These are phyloP conservation scores for Strigomonas galati DNA, from an alignment of 208 protist genomes.

Conservation along the genomic window DNA sequence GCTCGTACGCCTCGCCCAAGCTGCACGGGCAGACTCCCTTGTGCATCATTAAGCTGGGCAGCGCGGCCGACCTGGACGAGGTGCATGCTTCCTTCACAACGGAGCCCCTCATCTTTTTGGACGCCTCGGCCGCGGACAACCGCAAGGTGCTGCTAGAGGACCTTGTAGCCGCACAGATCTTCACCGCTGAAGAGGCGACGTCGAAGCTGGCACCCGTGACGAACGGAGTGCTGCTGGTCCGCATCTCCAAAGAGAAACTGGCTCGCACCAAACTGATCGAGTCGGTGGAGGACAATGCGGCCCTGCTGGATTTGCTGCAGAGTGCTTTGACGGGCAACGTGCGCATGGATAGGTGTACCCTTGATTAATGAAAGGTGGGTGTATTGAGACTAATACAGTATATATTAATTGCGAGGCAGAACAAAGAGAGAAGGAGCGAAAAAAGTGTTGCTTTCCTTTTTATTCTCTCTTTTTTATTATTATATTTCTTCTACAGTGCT, in stretches of 20 bases:
- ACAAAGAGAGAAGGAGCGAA: not conserved
- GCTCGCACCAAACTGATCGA: conserved; percentile 23
- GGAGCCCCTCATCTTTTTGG: conserved; percentile 74
- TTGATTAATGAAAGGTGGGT: conserved; percentile 1
- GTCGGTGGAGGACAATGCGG: conserved; percentile 18
- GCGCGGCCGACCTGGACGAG: conserved; percentile 23
- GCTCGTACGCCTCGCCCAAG: conserved; percentile 32
- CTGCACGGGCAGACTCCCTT: conserved; percentile 19
- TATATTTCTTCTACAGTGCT: not conserved
- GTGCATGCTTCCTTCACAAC: conserved; percentile 36
- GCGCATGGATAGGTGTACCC: conserved; percentile 7
- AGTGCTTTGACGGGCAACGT: conserved; percentile 28
- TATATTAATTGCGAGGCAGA: not conserved
- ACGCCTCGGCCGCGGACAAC: conserved; percentile 18
- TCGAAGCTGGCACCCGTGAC: not conserved
- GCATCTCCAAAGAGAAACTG: conserved; percentile 22
- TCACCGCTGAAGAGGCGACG: not conserved
- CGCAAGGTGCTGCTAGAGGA: conserved; percentile 12
- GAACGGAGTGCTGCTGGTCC: conserved; percentile 25
- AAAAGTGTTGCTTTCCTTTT: not conserved
- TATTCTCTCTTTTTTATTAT: not conserved
- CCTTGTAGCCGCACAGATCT: not conserved
- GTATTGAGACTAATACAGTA: not conserved
- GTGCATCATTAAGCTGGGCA: conserved; percentile 50
- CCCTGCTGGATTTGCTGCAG: conserved; percentile 24